These are phyloP conservation scores for Puccinia coronata DNA, from an alignment of 1,284 basidiomycete species.

Conservation along the genomic window DNA sequence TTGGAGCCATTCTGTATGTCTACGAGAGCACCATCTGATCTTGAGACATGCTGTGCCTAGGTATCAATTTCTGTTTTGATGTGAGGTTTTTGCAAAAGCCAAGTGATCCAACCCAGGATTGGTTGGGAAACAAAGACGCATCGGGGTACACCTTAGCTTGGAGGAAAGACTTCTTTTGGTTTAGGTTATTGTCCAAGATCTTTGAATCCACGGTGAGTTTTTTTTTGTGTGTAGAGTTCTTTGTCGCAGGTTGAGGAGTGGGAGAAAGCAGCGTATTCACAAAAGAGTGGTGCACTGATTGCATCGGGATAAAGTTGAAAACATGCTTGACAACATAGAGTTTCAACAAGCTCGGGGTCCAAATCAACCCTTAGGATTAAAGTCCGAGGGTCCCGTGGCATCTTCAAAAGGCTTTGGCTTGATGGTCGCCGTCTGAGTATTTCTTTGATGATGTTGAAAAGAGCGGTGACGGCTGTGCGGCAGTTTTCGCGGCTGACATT, in stretches of 20 bases:
- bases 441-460: not conserved
- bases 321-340: conserved; percentile 11
- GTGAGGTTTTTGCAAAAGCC: conserved; percentile 24
- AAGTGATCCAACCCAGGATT: conserved; percentile 19
- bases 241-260: not conserved
- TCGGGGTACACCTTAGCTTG: not conserved
- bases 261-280: not conserved
- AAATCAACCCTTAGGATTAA: conserved; percentile 1
- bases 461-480: not conserved
- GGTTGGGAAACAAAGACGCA: conserved; percentile 19
- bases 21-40: too few relatives aligned
- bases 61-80: conserved; percentile 25
- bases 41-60: too few relatives aligned
- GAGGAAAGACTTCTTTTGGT: not conserved
- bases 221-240: conserved; percentile 13
- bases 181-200: conserved; percentile 6
- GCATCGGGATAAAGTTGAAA: not conserved
- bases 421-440: not conserved
- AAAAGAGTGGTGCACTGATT: not conserved
- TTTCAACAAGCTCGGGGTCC: not conserved
- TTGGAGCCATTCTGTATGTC: too few relatives aligned
- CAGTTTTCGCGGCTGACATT: conserved; percentile 23
- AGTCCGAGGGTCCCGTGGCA: conserved; percentile 16
- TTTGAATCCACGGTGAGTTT: not conserved
- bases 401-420: not conserved